Conservation (phyloP, 345 rosid species). For the Aurinia saxatilis region DNA sequence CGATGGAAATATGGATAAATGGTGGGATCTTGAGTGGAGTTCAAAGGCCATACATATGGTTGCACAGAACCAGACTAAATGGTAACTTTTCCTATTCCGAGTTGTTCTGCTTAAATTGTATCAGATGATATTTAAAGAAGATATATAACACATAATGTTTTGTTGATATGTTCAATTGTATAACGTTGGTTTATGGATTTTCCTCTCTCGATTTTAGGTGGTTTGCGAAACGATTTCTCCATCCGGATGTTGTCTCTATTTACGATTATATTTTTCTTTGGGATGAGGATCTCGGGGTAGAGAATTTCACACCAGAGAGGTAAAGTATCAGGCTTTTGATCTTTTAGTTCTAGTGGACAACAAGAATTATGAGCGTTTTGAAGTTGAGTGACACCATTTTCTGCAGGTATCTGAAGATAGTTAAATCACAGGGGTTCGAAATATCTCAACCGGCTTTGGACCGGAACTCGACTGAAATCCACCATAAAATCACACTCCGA, state of each 20-base stretch:
- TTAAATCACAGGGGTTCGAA: constrained; percentile 75
- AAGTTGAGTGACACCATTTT: not conserved
- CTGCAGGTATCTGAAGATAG: constrained; percentile 67
- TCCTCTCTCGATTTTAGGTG: constrained; percentile 48
- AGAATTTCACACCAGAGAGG: constrained; percentile 75
- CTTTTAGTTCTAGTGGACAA: not conserved
- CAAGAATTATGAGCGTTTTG: not conserved
- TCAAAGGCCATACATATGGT: constrained; percentile 70
- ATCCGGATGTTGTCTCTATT: constrained; percentile 75
- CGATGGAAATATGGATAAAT: constrained; percentile 73
- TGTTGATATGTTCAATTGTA: not conserved
- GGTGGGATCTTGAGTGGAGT: constrained; percentile 89
- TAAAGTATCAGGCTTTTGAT: constrained; percentile 2
- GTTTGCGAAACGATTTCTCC: constrained; percentile 98
- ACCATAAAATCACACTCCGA: constrained; percentile 87
- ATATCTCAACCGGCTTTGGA: constrained; percentile 97
- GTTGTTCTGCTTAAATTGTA: not conserved
- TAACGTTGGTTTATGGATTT: not conserved
- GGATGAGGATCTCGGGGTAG: constrained; percentile 97
- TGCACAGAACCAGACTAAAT: constrained; percentile 93
- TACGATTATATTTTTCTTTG: constrained; percentile 94
- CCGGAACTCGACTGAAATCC: constrained; percentile 82
- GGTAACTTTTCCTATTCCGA: too few species aligned
- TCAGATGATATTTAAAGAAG: not conserved
- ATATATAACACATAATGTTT: not conserved